Conservation (phyloP, 306 rosid genomes). For the Fragaria ananassa region DNA sequence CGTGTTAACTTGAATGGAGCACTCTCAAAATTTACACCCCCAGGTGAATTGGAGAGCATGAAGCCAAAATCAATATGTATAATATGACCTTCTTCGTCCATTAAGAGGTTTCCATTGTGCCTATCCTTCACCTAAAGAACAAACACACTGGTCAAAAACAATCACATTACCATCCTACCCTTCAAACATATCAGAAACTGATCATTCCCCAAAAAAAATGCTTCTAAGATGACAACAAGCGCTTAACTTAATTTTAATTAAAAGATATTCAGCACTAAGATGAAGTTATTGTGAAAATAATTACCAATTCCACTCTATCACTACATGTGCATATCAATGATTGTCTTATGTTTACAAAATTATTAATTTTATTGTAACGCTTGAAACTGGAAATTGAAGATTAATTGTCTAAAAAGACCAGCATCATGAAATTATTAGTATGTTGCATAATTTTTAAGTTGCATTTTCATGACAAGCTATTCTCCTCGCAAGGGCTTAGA, state of each 20-base stretch:
- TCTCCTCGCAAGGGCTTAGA: background rate
- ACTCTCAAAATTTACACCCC: constrained; percentile 98
- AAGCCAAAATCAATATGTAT: constrained; percentile 99
- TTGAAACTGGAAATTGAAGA: background rate
- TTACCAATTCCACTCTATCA: background rate
- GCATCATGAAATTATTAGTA: background rate
- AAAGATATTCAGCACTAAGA: background rate
- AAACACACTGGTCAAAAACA: constrained; percentile 23
- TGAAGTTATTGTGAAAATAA: background rate
- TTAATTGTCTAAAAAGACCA: background rate
- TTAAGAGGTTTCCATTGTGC: constrained; percentile 91
- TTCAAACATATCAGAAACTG: background rate
- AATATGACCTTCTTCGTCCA: constrained; percentile 98
- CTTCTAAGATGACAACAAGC: background rate
- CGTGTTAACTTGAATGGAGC: constrained; percentile 98
- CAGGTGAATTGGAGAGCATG: constrained; percentile 99
- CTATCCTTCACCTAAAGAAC: constrained; percentile 77
- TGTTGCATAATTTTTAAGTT: background rate
- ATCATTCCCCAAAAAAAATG: background rate
- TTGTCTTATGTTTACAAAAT: background rate
- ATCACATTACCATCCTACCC: constrained; percentile 1
- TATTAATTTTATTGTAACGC: background rate
- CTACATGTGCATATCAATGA: background rate
- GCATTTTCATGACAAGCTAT: background rate
- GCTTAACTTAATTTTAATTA: background rate